phyloP scores from a whole-genome alignment of 305 asterid species.

The Solanum hybrid region DNA sequence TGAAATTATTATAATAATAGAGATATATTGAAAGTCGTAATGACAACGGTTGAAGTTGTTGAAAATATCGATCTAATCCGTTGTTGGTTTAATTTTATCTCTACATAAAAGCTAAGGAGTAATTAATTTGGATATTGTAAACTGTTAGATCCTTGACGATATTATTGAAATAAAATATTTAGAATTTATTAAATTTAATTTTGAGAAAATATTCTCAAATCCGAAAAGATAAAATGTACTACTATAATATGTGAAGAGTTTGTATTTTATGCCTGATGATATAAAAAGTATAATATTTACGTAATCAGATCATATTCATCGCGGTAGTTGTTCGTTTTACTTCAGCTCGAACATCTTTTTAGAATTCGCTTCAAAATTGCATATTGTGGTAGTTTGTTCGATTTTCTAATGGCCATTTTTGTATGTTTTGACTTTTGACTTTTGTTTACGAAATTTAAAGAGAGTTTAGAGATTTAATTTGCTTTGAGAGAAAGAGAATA shows the following conservation, averaged over 20 bases:
- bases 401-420: slow-evolving; percentile 24
- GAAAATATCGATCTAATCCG: background rate
- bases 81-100: background rate
- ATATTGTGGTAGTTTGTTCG: slow-evolving; percentile 30
- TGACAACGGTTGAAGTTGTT: background rate
- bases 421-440: background rate
- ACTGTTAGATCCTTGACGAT: background rate
- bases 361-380: slow-evolving; percentile 50
- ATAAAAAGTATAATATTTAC: background rate
- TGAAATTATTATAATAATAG: too few relatives aligned
- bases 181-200: background rate
- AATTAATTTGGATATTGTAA: background rate
- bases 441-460: background rate
- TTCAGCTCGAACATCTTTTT: too few relatives aligned
- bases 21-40: background rate
- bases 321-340: too few relatives aligned
- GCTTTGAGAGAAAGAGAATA: background rate
- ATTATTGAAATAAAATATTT: background rate
- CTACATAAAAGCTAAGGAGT: background rate
- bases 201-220: background rate
- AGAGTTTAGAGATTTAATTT: background rate
- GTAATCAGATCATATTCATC: too few relatives aligned
- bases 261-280: background rate
- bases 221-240: background rate
- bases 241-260: background rate